Evolutionary conservation across 495 filamentous ascomycete genomes (phyloP).

Genomic region (Geopyxis carbonaria): DNA sequence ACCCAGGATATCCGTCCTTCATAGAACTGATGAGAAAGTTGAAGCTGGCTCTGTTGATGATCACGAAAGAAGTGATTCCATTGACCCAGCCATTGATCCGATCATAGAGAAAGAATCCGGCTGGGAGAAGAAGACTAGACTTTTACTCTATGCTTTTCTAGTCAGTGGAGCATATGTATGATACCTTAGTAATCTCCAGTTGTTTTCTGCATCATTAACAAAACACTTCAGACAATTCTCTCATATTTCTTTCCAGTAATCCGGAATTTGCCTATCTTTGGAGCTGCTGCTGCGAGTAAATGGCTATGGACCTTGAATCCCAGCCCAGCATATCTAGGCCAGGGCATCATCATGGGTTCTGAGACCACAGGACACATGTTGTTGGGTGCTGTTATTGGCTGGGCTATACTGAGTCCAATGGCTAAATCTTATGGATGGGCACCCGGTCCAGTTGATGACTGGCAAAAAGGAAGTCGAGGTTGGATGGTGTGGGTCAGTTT

Average conservation of each 20-base stretch:
- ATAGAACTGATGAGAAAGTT: slow-evolving; percentile 7
- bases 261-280: slow-evolving; percentile 71
- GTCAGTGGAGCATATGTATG: slow-evolving; percentile 21
- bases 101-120: slow-evolving; percentile 7
- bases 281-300: slow-evolving; percentile 47
- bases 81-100: slow-evolving; percentile 5
- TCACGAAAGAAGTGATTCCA: slow-evolving; percentile 13
- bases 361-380: slow-evolving; percentile 93
- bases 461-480: slow-evolving; percentile 81
- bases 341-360: slow-evolving; percentile 75
- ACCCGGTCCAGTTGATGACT: slow-evolving; percentile 66
- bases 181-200: too few species aligned
- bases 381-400: slow-evolving; percentile 73
- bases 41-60: background rate
- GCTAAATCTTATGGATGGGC: slow-evolving; percentile 81
- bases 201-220: slow-evolving; percentile 27
- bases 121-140: slow-evolving; percentile 37
- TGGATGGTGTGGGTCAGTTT: slow-evolving; percentile 96
- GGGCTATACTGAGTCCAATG: slow-evolving; percentile 78
- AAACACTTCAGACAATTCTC: slow-evolving; percentile 46
- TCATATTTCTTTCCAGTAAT: slow-evolving; percentile 85
- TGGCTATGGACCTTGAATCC: slow-evolving; percentile 98
- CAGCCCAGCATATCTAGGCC: slow-evolving; percentile 81
- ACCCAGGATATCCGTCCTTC: slow-evolving; percentile 31
- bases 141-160: slow-evolving; percentile 29